Conservation (phyloP, 495 filamentous ascomycete species). For the Staphylotrichum tortipilum region DNA sequence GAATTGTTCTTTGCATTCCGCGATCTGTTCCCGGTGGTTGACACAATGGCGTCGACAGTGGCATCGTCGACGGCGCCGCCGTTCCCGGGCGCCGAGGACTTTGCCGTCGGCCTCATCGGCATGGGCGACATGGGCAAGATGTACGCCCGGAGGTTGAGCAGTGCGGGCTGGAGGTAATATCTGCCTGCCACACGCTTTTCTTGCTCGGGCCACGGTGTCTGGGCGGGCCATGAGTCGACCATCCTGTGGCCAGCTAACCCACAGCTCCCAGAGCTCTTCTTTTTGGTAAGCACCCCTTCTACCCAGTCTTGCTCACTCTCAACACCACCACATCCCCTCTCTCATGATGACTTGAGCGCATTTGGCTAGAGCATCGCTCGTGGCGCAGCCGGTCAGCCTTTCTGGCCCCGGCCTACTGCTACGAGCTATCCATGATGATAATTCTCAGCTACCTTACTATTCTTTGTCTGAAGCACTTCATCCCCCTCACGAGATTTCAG, state of each 20-base stretch:
- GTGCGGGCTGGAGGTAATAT: slow-evolving; percentile 91
- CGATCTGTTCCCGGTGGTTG: neutral
- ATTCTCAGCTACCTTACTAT: slow-evolving; percentile 90
- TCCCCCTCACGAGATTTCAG: slow-evolving; percentile 8
- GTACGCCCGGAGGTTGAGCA: slow-evolving; percentile 82
- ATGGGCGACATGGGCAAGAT: slow-evolving; percentile 99
- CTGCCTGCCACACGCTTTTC: slow-evolving; percentile 12
- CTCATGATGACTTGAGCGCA: slow-evolving; percentile 99
- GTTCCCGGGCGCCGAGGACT: slow-evolving; percentile 46
- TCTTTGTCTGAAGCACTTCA: slow-evolving; percentile 75
- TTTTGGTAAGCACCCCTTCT: slow-evolving; percentile 13
- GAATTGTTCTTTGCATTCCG: neutral
- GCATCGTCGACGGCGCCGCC: slow-evolving; percentile 6
- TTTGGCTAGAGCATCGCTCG: slow-evolving; percentile 96
- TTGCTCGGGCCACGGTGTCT: neutral
- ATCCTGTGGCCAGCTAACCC: no score
- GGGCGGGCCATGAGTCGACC: neutral
- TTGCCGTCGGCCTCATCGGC: slow-evolving; percentile 84
- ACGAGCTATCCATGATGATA: slow-evolving; percentile 82
- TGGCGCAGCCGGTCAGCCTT: slow-evolving; percentile 30
- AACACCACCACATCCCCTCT: slow-evolving; percentile 8
- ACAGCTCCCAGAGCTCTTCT: slow-evolving; percentile 16
- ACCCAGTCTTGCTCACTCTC: neutral
- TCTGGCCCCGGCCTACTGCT: slow-evolving; percentile 26
- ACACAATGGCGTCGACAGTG: slow-evolving; percentile 14